Evolutionary conservation across 208 protist genomes (phyloP).

Genomic region (Kentomonas sorsogonicus): DNA sequence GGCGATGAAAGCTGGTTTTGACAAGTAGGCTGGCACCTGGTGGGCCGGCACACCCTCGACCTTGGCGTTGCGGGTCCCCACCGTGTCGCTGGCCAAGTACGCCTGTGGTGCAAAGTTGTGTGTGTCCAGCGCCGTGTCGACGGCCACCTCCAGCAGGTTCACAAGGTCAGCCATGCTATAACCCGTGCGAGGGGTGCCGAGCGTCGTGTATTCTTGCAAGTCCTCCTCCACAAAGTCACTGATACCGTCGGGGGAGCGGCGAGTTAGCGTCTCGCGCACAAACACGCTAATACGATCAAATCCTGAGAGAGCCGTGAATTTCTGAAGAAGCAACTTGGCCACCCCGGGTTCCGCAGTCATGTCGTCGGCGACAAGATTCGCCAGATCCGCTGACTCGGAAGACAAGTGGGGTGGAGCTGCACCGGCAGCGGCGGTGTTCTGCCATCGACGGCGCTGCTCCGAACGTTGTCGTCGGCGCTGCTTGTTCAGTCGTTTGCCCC

Average conservation of each 20-base stretch:
- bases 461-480: too few relatives aligned
- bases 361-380: too few relatives aligned
- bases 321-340: too few relatives aligned
- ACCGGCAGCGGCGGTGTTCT: too few relatives aligned
- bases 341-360: too few relatives aligned
- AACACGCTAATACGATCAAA: too few relatives aligned
- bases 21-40: conserved; percentile 29
- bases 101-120: conserved; percentile 44
- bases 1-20: conserved; percentile 48
- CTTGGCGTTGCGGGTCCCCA: not conserved
- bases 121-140: conserved; percentile 62
- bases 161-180: conserved; percentile 65
- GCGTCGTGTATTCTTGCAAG: not conserved
- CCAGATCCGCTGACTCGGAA: too few relatives aligned
- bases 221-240: not conserved
- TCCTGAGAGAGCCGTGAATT: too few relatives aligned
- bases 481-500: not conserved
- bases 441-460: too few relatives aligned
- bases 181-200: conserved; percentile 26
- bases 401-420: too few relatives aligned
- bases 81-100: conserved; percentile 7
- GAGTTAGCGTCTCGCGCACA: too few relatives aligned
- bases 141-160: conserved; percentile 61
- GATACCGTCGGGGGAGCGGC: too few relatives aligned
- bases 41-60: conserved; percentile 21